Base-by-base conservation (phyloP, 495 filamentous ascomycete species). In the Penicillium coprophilum region DNA sequence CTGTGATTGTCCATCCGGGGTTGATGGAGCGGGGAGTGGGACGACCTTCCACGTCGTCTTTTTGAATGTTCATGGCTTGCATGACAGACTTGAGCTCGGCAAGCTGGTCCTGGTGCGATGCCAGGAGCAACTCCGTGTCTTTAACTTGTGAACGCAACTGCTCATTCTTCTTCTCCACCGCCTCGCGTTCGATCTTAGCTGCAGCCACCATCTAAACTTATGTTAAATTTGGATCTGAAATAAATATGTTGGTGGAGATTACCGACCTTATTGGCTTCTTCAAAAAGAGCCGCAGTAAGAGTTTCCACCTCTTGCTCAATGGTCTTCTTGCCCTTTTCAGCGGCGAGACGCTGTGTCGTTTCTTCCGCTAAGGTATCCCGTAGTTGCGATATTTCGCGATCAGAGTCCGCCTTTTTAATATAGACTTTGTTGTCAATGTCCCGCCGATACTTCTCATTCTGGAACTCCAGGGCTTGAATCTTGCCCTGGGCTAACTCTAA, bases 91-190 rank as follows among this genome's bases (percentile, higher is more conserved):
- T 97, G 39, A 98, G 80, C 71, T 97, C 89, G 8, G 87, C 82
- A 10, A 98, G 80, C 71, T 98, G 94, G 65, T 97, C 91, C 66
- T 96, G 93, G 55, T 96, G 92, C 8, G 89, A 94, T 39, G 84
- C 82, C 39, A 97, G 80, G 27, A 98, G 82, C n/a, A 79, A 72
- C 71, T 97, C 94, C 3, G 87, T 91, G 67, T 97, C 91, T 59
- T 83, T 85, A 45, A 95, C 74, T 69, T 94, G 88, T 19, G 82
- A 78, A 59, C 84, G 85, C 21, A 96, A 76, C 69, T 92, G 90
- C 54, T 91, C 87, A 56, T 89, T 93, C 65, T 86, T 88, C 53
- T 86, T 83, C 60, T 90, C 85, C 36, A 90, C 81, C 34, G 78
- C 78, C 62, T 95, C 91, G 20, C 86, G 83, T 59, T 93, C 87